Evolutionary conservation across 805 yeast species (phyloP).

Genomic region (Sugiyamaella chiloensis): DNA sequence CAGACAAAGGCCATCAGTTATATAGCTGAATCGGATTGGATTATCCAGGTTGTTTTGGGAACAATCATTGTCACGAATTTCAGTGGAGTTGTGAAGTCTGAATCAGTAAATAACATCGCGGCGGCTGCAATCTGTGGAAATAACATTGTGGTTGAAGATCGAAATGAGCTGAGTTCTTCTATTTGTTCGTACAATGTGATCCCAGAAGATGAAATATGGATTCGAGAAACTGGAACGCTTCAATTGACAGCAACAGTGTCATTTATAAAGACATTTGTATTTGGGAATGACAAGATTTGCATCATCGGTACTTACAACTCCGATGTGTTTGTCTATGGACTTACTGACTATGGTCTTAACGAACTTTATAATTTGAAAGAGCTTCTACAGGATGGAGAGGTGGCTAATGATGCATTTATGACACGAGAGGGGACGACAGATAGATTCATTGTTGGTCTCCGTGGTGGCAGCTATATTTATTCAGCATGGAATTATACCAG

Average conservation of each 20-base stretch:
- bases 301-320: slow-evolving; percentile 7
- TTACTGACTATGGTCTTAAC: not conserved
- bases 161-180: not conserved
- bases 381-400: not conserved
- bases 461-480: slow-evolving; percentile 9
- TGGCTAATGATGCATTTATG: slow-evolving; percentile 5
- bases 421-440: not conserved
- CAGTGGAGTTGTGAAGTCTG: not conserved
- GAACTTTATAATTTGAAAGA: not conserved
- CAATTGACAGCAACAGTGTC: not conserved
- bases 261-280: not conserved
- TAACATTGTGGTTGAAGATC: not conserved
- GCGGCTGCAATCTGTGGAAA: not conserved
- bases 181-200: not conserved
- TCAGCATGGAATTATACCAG: not conserved
- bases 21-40: slow-evolving; percentile 2
- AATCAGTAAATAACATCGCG: not conserved
- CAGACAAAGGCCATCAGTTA: slow-evolving; percentile 11
- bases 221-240: not conserved
- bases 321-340: not conserved
- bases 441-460: slow-evolving; percentile 5
- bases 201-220: not conserved
- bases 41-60: slow-evolving; percentile 9
- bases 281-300: not conserved
- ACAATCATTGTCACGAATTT: slow-evolving; percentile 13